Conservation (phyloP, 495 filamentous ascomycete genomes). For the Aspergillus haitiensis region DNA sequence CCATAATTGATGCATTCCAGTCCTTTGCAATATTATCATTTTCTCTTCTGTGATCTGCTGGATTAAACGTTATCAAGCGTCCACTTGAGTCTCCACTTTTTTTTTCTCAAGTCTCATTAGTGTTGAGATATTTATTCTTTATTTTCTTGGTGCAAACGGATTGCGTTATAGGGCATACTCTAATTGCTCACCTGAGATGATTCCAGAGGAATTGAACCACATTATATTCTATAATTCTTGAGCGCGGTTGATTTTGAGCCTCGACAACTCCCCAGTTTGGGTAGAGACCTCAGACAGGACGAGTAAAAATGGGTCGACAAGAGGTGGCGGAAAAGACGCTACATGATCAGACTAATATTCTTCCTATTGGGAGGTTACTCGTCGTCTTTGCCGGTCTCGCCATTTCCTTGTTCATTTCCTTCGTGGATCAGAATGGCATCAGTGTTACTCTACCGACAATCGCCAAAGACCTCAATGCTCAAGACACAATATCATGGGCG, state of each 20-base stretch:
- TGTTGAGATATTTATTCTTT: not conserved
- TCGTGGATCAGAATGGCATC: conserved; percentile 65
- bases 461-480: conserved; percentile 54
- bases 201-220: not conserved
- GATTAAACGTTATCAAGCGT: no score
- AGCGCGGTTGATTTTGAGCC: not conserved
- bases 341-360: conserved; percentile 57
- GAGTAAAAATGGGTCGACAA: conserved; percentile 39
- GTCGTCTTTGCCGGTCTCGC: conserved; percentile 57
- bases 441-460: conserved; percentile 61
- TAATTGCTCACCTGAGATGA: not conserved
- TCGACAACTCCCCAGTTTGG: not conserved
- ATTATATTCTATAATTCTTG: not conserved
- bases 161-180: not conserved
- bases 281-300: not conserved
- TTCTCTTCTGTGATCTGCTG: no score
- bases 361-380: conserved; percentile 56
- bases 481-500: conserved; percentile 68
- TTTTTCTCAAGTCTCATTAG: not conserved
- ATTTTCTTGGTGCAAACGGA: no score
- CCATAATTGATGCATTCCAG: not conserved
- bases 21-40: not conserved
- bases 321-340: conserved; percentile 45
- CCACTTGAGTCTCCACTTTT: no score
- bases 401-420: conserved; percentile 55